A percentile compares a stretch with the other conserved stretches of the same genome.
phyloP scores from a whole-genome alignment of 2,329 filamentous ascomycete genomes.

The Elsinoe perseae region DNA sequence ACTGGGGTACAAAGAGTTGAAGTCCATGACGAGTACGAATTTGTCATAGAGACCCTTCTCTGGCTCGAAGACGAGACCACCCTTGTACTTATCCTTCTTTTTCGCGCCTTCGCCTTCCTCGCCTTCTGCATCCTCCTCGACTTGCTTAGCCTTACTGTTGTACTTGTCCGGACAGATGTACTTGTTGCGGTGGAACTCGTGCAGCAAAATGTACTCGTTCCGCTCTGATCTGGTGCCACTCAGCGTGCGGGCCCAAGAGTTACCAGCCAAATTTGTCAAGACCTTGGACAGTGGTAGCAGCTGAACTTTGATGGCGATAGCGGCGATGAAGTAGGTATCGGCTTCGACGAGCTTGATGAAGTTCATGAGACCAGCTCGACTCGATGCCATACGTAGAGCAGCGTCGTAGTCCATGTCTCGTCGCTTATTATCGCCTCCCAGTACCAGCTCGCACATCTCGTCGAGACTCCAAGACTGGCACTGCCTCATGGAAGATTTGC shows the following conservation, averaged over 20 bases:
- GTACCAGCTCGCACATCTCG: constrained; percentile 91
- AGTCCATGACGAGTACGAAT: constrained; percentile 98
- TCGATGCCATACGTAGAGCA: constrained; percentile 70
- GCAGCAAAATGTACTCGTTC: constrained; percentile 97
- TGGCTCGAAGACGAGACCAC: constrained; percentile 94
- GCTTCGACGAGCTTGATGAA: constrained; percentile 90
- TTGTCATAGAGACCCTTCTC: constrained; percentile 97
- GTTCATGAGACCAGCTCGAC: constrained; percentile 80
- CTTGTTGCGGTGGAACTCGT: constrained; percentile 93
- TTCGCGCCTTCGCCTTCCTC: constrained; percentile 63
- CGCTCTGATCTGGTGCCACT: constrained; percentile 94
- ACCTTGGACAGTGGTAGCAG: constrained; percentile 91
- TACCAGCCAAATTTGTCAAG: constrained; percentile 90
- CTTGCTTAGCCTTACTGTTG: constrained; percentile 65
- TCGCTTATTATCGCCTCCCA: constrained; percentile 62
- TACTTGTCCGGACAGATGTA: constrained; percentile 98
- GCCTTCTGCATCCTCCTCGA: constrained; percentile 60
- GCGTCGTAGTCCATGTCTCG: constrained; percentile 83
- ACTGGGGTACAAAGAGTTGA: constrained; percentile 96
- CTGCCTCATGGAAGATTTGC: constrained; percentile 93
- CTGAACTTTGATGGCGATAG: constrained; percentile 79
- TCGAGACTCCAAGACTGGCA: constrained; percentile 97
- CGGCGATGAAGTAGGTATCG: constrained; percentile 92
- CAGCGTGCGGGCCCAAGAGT: constrained; percentile 94
- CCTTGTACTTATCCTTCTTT: constrained; percentile 99